phyloP scores from a whole-genome alignment of 805 yeast genomes.

The Kuraishia borneana region DNA sequence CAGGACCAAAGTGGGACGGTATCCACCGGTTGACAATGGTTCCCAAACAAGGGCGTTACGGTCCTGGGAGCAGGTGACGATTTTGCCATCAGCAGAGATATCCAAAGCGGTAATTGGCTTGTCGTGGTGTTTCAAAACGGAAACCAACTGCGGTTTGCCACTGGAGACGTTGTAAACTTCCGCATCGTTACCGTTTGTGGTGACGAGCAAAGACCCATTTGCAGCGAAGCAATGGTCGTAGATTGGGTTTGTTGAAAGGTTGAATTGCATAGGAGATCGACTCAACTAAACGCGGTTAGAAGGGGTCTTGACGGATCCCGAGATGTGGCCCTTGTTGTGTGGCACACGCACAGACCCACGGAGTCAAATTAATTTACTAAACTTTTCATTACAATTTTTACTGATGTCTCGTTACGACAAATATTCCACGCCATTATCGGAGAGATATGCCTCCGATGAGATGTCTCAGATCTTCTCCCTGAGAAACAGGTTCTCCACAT shows the following conservation, averaged over 20 bases:
- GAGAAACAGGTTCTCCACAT: constrained; percentile 91
- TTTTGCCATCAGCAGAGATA: constrained; percentile 76
- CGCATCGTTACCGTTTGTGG: constrained; percentile 69
- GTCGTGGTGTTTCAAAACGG: constrained; percentile 75
- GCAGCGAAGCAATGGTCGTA: constrained; percentile 84
- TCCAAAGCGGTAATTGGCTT: constrained; percentile 93
- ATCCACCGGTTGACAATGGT: constrained; percentile 44
- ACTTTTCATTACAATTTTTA: neutral
- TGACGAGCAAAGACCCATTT: constrained; percentile 56
- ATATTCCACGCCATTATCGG: constrained; percentile 86
- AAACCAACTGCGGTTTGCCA: constrained; percentile 47
- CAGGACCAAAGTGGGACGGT: constrained; percentile 83
- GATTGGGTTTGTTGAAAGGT: constrained; percentile 74
- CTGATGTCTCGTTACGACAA: constrained; percentile 45
- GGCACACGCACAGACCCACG: no score
- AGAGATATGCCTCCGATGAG: constrained; percentile 96
- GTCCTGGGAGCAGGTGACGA: constrained; percentile 96
- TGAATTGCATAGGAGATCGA: constrained; percentile 30
- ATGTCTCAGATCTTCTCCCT: constrained; percentile 89
- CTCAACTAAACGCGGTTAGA: constrained; percentile 4
- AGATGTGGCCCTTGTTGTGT: neutral
- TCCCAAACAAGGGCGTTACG: constrained; percentile 97
- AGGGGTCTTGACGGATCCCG: neutral
- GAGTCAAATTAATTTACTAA: no score
- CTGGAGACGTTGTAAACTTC: constrained; percentile 57